Evolutionary conservation across 2,329 filamentous ascomycete species (phyloP).

Genomic region (Helotiales sp.): DNA sequence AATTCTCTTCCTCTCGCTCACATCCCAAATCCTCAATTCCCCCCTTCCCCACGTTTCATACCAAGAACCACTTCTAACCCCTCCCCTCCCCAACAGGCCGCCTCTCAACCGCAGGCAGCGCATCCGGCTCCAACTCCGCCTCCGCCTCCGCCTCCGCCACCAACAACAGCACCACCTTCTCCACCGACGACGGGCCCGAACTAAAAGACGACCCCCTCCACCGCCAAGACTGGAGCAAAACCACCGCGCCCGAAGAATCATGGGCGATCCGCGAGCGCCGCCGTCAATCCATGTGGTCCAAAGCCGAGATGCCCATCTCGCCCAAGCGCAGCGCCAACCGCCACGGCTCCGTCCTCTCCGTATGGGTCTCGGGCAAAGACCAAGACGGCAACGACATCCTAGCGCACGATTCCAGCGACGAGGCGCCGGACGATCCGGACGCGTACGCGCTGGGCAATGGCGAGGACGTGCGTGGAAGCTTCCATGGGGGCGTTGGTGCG

Average conservation of each 20-base stretch:
- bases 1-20: background rate
- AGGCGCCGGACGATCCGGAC: slow-evolving; percentile 8
- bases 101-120: slow-evolving; percentile 8
- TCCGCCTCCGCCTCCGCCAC: background rate
- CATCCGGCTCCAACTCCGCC: background rate
- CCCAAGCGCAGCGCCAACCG: background rate
- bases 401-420: slow-evolving; percentile 20
- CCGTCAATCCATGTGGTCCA: slow-evolving; percentile 26
- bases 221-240: slow-evolving; percentile 32
- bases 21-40: background rate
- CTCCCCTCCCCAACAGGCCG: background rate
- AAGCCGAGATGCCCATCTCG: slow-evolving; percentile 20
- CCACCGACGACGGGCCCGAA: slow-evolving; percentile 2
- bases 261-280: slow-evolving; percentile 33
- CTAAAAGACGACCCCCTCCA: slow-evolving; percentile 19
- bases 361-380: slow-evolving; percentile 29
- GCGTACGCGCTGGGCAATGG: background rate
- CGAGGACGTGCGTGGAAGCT: too few relatives aligned
- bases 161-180: slow-evolving; percentile 1
- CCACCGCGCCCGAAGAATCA: slow-evolving; percentile 27
- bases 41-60: too few relatives aligned
- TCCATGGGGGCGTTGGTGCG: background rate
- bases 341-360: slow-evolving; percentile 22
- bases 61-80: background rate
- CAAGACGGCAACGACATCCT: slow-evolving; percentile 27